Percentiles rank a stretch among this genome's conserved stretches.
Evolutionary conservation across 2,329 filamentous ascomycete species (phyloP).

Genomic region (Microsporum ferrugineum): DNA sequence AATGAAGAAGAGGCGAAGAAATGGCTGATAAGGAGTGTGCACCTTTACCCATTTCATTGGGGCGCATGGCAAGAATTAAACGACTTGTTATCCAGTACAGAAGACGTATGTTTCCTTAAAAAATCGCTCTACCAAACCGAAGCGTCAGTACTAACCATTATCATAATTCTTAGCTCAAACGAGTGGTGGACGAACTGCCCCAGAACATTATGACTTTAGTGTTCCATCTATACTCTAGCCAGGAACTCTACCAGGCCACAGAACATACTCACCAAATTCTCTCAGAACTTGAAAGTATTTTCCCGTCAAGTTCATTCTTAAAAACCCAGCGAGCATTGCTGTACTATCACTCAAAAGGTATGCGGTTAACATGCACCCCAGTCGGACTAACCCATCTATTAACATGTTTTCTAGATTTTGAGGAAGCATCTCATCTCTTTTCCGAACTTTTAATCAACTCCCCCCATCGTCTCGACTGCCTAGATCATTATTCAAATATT

Average conservation of each 20-base stretch:
- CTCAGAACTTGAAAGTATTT: constrained; percentile 67
- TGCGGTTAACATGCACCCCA: not conserved
- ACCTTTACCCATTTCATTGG: constrained; percentile 91
- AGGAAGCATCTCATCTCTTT: constrained; percentile 52
- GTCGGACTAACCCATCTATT: constrained; percentile 7
- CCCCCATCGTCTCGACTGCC: constrained; percentile 65
- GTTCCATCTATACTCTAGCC: constrained; percentile 80
- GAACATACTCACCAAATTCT: constrained; percentile 62
- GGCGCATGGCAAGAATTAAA: constrained; percentile 91
- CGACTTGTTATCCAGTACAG: constrained; percentile 62
- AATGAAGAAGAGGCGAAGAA: constrained; percentile 75
- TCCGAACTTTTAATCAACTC: constrained; percentile 56
- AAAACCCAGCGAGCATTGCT: constrained; percentile 81
- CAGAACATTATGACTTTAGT: constrained; percentile 88
- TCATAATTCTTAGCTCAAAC: constrained; percentile 48
- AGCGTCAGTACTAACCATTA: constrained; percentile 3
- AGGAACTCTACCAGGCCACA: constrained; percentile 82
- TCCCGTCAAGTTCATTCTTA: constrained; percentile 78
- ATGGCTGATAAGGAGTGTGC: constrained; percentile 79
- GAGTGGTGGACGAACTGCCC: constrained; percentile 60
- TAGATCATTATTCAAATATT: constrained; percentile 96
- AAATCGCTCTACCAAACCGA: constrained; percentile 2
- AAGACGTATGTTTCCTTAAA: constrained; percentile 53
- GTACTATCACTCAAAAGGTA: constrained; percentile 72
- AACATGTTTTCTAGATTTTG: constrained; percentile 40